Evolutionary conservation across 2,329 filamentous ascomycete genomes (phyloP), one percentile per base, ranked within the genome.

Genomic region (Fusarium metavorans): DNA sequence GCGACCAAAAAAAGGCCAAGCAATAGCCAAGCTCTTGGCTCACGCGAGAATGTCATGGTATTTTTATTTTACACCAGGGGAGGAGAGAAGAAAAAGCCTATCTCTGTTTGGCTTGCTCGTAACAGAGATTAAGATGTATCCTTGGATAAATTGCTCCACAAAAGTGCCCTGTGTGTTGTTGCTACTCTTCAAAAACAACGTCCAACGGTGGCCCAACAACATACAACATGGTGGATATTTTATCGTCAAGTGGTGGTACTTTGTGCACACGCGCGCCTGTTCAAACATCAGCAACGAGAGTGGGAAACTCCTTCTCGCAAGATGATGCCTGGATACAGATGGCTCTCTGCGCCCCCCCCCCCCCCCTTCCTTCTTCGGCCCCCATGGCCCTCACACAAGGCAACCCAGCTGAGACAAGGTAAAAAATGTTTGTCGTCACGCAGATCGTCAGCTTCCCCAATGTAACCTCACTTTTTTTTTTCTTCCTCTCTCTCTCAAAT

Each of bases 361-460:
- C 45, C 25, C 10, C 25, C 13, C 13, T 16, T 30, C 10, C 16
- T 32, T 43, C 48, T 54, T 54, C 50, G 34, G 50, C 50, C 18
- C 25, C 25, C 25, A 25, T 10, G 7, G 39, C 58, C 39, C 59
- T 62, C 41, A 23, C 34, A 69, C 50, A 41, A 60, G 37, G 32
- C 54, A 45, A 48, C 43, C 59, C 50, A 71, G 64, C 64, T 70
- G 65, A 72, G 72, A 76, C 71, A 76, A 48, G 54, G 63, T 74
- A 30, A 50, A 32, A 32, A 72, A 35, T 76, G 74, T 78, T 78
- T 78, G 76, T 52, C 60, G 76, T 78, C 64, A 66, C 61, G 67
- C 76, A 78, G 45, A 74, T 77, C 58, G 65, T 73, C 76, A 76
- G 77, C 78, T 78, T 52, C 60, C 62, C 67, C 75, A 67, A 72